A percentile compares a stretch with the other conserved stretches of the same genome.
Conservation (phyloP, 2,329 filamentous ascomycete species). For the Cercospora sesami region DNA sequence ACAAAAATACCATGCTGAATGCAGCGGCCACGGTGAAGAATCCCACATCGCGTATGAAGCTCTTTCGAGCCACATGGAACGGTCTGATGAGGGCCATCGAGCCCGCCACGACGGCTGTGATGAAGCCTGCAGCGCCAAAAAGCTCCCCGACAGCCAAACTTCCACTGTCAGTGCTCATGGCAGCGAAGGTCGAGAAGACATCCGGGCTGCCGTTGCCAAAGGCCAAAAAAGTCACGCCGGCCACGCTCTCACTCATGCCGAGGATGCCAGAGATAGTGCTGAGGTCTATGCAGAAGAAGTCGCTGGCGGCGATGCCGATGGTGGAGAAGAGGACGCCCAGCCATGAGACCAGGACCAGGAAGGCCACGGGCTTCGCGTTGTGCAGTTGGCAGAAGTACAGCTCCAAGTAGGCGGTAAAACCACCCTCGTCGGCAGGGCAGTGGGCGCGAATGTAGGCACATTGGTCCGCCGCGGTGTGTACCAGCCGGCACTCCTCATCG, state of each 20-base stretch:
- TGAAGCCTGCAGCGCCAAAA: conserved; percentile 92
- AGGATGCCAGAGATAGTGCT: conserved; percentile 87
- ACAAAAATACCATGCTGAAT: conserved; percentile 84
- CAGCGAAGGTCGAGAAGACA: conserved; percentile 97
- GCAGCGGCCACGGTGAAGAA: conserved; percentile 87
- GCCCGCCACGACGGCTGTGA: conserved; percentile 91
- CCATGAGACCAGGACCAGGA: conserved; percentile 76
- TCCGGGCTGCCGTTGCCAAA: conserved; percentile 98
- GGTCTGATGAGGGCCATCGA: conserved; percentile 97
- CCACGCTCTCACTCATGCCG: conserved; percentile 92
- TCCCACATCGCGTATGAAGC: conserved; percentile 84
- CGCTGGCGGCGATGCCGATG: conserved; percentile 94
- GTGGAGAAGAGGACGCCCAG: conserved; percentile 89
- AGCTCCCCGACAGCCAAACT: conserved; percentile 94
- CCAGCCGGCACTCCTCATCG: conserved; percentile 68
- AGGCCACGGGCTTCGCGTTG: conserved; percentile 71
- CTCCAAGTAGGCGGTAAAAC: conserved; percentile 81
- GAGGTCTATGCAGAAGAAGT: conserved; percentile 97
- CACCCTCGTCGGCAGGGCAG: conserved; percentile 86
- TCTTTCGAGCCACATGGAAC: conserved; percentile 84
- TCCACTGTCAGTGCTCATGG: conserved; percentile 96
- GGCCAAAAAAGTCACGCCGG: conserved; percentile 92
- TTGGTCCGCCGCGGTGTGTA: conserved; percentile 75
- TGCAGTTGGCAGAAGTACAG: conserved; percentile 85
- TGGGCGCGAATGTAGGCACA: conserved; percentile 82